Conservation (phyloP, 1,284 basidiomycete genomes). For the Vanrija sp. region DNA sequence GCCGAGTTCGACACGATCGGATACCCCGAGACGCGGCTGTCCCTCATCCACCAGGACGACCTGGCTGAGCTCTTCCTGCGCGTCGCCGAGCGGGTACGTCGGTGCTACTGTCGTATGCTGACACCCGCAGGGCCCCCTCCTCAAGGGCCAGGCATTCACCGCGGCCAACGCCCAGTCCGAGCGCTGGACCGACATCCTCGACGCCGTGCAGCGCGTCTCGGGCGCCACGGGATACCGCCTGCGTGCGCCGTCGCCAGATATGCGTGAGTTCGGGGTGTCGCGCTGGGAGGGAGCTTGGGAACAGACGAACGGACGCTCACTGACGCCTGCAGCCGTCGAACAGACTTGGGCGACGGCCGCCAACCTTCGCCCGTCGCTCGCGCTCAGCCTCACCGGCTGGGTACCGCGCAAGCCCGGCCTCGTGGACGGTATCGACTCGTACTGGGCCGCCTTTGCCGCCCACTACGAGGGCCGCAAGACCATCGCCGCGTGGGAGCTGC, state of each 20-base stretch:
- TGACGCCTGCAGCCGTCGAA: conserved; percentile 36
- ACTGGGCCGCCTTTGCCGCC: conserved; percentile 26
- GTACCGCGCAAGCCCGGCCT: conserved; percentile 52
- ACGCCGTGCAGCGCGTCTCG: conserved; percentile 51
- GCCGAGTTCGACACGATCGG: conserved; percentile 47
- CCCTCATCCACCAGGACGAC: conserved; percentile 56
- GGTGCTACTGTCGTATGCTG: not conserved
- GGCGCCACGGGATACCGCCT: conserved; percentile 39
- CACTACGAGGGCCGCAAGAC: conserved; percentile 21
- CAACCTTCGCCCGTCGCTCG: conserved; percentile 52
- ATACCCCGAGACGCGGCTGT: conserved; percentile 49
- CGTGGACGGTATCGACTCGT: conserved; percentile 53
- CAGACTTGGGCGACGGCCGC: conserved; percentile 22
- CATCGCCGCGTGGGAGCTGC: conserved; percentile 18
- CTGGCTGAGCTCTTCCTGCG: conserved; percentile 54
- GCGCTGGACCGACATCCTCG: conserved; percentile 52
- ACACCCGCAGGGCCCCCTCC: conserved; percentile 34
- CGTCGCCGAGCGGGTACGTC: conserved; percentile 49
- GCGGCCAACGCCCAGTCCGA: conserved; percentile 53
- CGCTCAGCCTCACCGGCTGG: conserved; percentile 54
- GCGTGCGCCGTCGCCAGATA: conserved; percentile 15
- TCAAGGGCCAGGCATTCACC: conserved; percentile 53
- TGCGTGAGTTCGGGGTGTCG: too few relatives aligned
- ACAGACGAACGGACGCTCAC: too few relatives aligned
- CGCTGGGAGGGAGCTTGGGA: too few relatives aligned